phyloP scores from a whole-genome alignment of 73 alveolate genomes.

The Breviolum minutum region DNA sequence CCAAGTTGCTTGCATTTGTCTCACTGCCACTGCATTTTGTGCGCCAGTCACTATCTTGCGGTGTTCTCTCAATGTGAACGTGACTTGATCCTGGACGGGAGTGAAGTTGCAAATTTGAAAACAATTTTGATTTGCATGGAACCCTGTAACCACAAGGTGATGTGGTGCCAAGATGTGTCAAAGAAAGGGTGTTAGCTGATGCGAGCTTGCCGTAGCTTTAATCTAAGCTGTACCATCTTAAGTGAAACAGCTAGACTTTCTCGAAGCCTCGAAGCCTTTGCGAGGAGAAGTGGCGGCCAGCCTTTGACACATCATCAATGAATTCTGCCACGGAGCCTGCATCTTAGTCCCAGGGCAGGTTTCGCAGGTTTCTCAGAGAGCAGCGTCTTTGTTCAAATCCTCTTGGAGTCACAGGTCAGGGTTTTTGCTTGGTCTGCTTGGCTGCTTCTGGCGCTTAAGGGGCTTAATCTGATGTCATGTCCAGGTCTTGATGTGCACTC shows the following conservation, averaged over 20 bases:
- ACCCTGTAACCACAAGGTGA: background rate
- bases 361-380: background rate
- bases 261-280: too few species aligned
- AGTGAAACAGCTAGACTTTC: too few species aligned
- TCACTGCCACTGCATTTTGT: background rate
- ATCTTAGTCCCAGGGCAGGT: too few species aligned
- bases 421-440: background rate
- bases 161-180: too few species aligned
- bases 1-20: background rate
- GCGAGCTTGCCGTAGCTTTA: too few species aligned
- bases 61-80: conserved; percentile 61
- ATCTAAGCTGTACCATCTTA: too few species aligned
- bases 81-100: conserved; percentile 24
- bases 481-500: too few species aligned
- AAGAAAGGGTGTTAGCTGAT: background rate
- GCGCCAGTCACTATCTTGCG: conserved; percentile 62
- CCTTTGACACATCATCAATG: conserved; percentile 30
- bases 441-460: too few species aligned
- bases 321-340: conserved; percentile 27
- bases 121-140: background rate
- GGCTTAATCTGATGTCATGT: too few species aligned
- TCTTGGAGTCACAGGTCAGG: background rate
- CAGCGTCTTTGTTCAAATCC: background rate
- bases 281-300: conserved; percentile 81
- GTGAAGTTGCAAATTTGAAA: background rate